Conservation (phyloP, 371 early-diverging fungal genomes). For the Phascolomyces articulosus region DNA sequence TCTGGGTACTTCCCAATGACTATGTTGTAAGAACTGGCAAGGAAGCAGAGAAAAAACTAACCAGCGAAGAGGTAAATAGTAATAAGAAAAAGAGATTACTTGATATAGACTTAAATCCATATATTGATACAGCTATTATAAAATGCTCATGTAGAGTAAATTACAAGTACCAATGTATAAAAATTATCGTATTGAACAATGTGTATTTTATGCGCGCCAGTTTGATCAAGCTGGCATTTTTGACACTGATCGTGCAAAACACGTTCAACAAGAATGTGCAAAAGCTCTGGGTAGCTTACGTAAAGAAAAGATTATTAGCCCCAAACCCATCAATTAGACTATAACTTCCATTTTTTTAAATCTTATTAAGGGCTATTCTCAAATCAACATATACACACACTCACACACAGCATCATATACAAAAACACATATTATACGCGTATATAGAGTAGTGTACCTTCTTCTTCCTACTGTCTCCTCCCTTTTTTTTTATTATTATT, state of each 20-base stretch:
- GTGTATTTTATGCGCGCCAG: conserved; percentile 44
- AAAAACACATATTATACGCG: too few relatives aligned
- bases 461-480: too few relatives aligned
- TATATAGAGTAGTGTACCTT: neutral
- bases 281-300: conserved; percentile 32
- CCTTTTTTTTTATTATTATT: neutral
- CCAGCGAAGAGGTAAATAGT: conserved; percentile 24
- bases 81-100: neutral
- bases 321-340: neutral
- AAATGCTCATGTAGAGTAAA: too few relatives aligned
- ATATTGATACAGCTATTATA: too few relatives aligned
- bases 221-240: conserved; percentile 31
- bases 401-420: too few relatives aligned
- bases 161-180: conserved; percentile 31
- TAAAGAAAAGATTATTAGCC: conserved; percentile 35
- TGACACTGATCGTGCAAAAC: conserved; percentile 27
- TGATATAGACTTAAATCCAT: neutral
- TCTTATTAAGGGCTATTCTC: too few relatives aligned
- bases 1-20: conserved; percentile 41
- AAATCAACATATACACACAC: too few relatives aligned
- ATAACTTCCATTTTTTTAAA: neutral
- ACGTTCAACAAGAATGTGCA: conserved; percentile 42
- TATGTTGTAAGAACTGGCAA: conserved; percentile 36
- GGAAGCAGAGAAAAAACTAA: conserved; percentile 27
- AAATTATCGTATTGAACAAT: conserved; percentile 41